Base-by-base conservation (phyloP, 768 basidiomycete genomes). In the Chalciporus pseudorubinellus region DNA sequence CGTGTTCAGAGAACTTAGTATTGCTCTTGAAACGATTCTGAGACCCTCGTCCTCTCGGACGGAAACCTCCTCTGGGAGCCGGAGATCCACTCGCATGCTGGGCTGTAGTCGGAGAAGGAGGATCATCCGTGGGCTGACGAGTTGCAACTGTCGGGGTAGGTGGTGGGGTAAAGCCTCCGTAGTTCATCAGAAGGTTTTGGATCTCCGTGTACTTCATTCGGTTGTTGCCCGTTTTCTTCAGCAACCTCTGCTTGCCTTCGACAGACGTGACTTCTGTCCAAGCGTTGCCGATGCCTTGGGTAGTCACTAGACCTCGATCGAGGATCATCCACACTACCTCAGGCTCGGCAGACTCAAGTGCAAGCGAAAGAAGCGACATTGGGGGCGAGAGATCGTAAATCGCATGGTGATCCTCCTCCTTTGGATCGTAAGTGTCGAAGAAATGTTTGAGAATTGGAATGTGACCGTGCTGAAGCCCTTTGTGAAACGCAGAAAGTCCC, bases 241-340 rank as follows among this genome's bases (percentile, higher is more conserved):
- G 63, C 41, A 56, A 52, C 34, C 38, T 55, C 56, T 56, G 62
- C 51, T 59, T 63, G 28, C 66, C 68, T 22, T 69, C 60, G 6
- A 65, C 59, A 29, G 77, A 77, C 11, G 71, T 77, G 21, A 78
- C 69, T 59, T 72, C 73, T 18, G 69, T 61, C 84, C 81, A 85
- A 1, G 75, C 75, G 29, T 76, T 67, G 52, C 69, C 70, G 48
- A 83, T 77, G 22, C 84, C 82, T 16, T 74, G 62, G 36, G 70
- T 53, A 44, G 66, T 73, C 22, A 79, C 76, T 20, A 88, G 72
- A n/a, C 70, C 70, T 39, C 76, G 81, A 43, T 85, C 77, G 24
- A 89, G 76, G 44, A 89, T 68, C 69, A 79, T 72, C 77, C 79
- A 84, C 21, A 86, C 79, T 31, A 82, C 70, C 58, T 86, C 80